Conservation (phyloP, 2,329 filamentous ascomycete species). For the Sporothrix phasma region DNA sequence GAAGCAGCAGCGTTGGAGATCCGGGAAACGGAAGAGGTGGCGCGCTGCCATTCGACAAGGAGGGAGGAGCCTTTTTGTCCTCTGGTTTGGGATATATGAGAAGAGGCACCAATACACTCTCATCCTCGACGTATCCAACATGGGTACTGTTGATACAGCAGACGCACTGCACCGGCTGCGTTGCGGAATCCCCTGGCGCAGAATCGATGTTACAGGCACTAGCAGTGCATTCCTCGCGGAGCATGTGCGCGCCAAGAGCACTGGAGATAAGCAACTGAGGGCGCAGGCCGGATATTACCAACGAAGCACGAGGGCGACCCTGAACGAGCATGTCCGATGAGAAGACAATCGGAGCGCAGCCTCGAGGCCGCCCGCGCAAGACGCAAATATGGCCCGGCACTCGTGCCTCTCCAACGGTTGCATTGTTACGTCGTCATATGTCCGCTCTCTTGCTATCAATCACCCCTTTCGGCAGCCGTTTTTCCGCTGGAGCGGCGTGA, state of each 20-base stretch:
- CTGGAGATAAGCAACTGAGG: background rate
- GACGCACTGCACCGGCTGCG: background rate
- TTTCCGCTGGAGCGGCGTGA: background rate
- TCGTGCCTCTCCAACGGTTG: conserved; percentile 3
- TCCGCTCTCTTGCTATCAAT: background rate
- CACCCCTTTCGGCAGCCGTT: background rate
- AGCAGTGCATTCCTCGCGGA: background rate
- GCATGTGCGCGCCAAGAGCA: background rate
- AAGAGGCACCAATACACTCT: background rate
- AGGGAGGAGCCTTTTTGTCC: background rate
- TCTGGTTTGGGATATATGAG: background rate
- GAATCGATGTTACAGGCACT: background rate
- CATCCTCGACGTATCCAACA: too few relatives aligned
- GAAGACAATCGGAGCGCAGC: background rate
- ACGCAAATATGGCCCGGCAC: background rate
- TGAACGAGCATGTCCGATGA: background rate
- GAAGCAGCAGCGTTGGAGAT: conserved; percentile 6
- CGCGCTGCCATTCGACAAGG: background rate
- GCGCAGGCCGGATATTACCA: background rate
- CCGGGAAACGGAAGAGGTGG: background rate
- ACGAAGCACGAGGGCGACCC: background rate
- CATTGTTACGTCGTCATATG: conserved; percentile 6
- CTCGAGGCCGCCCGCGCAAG: background rate
- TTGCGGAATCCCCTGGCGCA: background rate
- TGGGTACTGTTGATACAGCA: background rate